phyloP scores from a whole-genome alignment of 768 basidiomycete genomes.

The Daedalea quercina region DNA sequence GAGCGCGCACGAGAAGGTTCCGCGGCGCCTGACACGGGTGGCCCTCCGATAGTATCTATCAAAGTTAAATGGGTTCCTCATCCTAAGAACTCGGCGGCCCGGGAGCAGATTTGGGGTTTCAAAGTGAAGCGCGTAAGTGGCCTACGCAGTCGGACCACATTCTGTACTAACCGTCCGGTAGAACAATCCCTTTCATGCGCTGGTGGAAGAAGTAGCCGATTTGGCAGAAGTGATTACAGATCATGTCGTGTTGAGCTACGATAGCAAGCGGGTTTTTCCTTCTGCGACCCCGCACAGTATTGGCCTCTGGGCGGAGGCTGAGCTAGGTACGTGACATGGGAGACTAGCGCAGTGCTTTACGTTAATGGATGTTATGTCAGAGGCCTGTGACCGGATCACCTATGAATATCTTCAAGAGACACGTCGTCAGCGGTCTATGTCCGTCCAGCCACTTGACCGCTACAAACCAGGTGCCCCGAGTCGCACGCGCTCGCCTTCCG shows the following conservation, averaged over 20 bases:
- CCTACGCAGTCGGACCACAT: not conserved
- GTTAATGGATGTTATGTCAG: constrained; percentile 29
- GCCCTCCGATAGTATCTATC: constrained; percentile 37
- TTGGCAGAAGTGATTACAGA: constrained; percentile 42
- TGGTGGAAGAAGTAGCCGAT: constrained; percentile 65
- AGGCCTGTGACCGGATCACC: constrained; percentile 57
- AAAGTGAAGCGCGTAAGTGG: constrained; percentile 49
- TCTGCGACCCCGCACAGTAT: constrained; percentile 63
- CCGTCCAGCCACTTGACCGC: constrained; percentile 15
- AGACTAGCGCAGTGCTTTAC: not conserved
- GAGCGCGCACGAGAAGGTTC: constrained; percentile 16
- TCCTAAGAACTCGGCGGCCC: constrained; percentile 40
- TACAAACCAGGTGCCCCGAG: constrained; percentile 6
- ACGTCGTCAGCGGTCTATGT: constrained; percentile 21
- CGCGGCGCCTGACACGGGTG: constrained; percentile 21
- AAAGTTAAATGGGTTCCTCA: constrained; percentile 62
- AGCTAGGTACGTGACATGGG: constrained; percentile 40
- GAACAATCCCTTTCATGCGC: constrained; percentile 56
- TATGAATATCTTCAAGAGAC: constrained; percentile 55
- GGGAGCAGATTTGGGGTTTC: constrained; percentile 41
- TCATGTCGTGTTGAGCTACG: constrained; percentile 54
- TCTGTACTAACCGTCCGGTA: constrained; percentile 19
- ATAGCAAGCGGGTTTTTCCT: constrained; percentile 58
- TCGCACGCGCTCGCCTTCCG: constrained; percentile 8
- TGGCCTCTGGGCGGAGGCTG: constrained; percentile 60